Evolutionary conservation across 78 protist genomes (phyloP).

Genomic region (Dictyostelium capitatum): DNA sequence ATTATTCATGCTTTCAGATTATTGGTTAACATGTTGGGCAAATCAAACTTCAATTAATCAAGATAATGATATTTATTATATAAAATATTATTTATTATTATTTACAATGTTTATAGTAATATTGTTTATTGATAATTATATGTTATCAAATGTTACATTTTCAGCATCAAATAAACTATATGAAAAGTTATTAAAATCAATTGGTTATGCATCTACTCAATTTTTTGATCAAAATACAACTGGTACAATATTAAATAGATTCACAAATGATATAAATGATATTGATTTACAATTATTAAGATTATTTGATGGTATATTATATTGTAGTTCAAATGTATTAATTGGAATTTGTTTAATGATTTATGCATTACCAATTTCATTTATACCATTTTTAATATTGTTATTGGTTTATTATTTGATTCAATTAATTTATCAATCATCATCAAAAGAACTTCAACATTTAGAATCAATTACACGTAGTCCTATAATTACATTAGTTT

Average conservation of each 20-base stretch:
- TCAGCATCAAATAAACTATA: conserved; percentile 5
- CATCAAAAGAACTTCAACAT: conserved; percentile 90
- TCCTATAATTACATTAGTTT: conserved; percentile 89
- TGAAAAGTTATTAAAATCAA: neutral
- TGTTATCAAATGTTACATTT: neutral
- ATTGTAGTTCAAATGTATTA: neutral
- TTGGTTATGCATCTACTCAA: conserved; percentile 13
- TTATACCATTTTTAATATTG: conserved; percentile 25
- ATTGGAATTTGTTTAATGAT: conserved; percentile 19
- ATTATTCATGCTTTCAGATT: conserved; percentile 22
- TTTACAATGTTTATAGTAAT: neutral
- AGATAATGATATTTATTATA: neutral
- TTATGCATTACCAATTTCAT: conserved; percentile 10
- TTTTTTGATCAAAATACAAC: conserved; percentile 71
- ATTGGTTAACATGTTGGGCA: conserved; percentile 40
- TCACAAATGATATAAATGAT: conserved; percentile 56
- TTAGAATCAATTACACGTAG: conserved; percentile 90
- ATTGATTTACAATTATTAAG: conserved; percentile 62
- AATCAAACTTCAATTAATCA: neutral
- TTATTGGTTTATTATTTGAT: conserved; percentile 70
- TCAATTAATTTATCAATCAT: conserved; percentile 75
- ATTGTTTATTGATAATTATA: conserved; percentile 7
- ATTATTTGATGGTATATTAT: neutral
- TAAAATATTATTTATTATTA: neutral
- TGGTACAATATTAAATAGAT: conserved; percentile 74